A percentile compares a stretch with the other conserved stretches of the same genome.
Conservation (phyloP, 257 asterid genomes). For the Jasminum sambac region DNA sequence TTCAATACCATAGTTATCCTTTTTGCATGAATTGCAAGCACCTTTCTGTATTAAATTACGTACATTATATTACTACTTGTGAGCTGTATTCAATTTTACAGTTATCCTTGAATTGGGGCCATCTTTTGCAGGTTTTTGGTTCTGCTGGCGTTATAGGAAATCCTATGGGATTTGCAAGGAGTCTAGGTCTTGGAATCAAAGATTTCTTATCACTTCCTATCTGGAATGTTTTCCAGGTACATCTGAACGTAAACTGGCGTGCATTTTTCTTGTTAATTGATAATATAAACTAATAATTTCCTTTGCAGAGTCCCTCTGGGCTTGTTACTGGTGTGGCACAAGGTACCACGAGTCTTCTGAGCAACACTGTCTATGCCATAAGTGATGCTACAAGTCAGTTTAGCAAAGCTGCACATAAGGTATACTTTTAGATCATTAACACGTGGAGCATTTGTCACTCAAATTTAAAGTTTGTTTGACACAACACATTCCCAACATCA, state of each 20-base stretch:
- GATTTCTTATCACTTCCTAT: constrained; percentile 90
- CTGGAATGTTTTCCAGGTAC: constrained; percentile 80
- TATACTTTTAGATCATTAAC: constrained; percentile 32
- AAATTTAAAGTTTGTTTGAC: background rate
- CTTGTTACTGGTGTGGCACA: constrained; percentile 92
- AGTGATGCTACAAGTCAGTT: constrained; percentile 98
- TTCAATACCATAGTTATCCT: constrained; percentile 3
- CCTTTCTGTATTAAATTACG: background rate
- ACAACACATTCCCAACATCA: too few species aligned
- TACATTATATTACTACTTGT: background rate
- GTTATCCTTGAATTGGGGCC: constrained; percentile 21
- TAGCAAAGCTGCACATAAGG: constrained; percentile 98
- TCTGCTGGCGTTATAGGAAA: constrained; percentile 98
- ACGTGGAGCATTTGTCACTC: constrained; percentile 22
- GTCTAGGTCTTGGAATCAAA: constrained; percentile 88
- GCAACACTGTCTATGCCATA: constrained; percentile 90
- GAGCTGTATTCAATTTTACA: background rate
- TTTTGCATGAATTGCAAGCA: background rate
- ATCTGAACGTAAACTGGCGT: constrained; percentile 5
- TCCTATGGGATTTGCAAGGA: constrained; percentile 94
- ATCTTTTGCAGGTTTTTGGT: constrained; percentile 73
- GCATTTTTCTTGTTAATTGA: background rate
- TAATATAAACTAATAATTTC: constrained; percentile 20
- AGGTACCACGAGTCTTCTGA: constrained; percentile 93
- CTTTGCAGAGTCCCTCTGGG: constrained; percentile 89